Evolutionary conservation across 2,329 filamentous ascomycete genomes (phyloP), one percentile per base, ranked within the genome.

Genomic region (Pseudogymnoascus sp.): DNA sequence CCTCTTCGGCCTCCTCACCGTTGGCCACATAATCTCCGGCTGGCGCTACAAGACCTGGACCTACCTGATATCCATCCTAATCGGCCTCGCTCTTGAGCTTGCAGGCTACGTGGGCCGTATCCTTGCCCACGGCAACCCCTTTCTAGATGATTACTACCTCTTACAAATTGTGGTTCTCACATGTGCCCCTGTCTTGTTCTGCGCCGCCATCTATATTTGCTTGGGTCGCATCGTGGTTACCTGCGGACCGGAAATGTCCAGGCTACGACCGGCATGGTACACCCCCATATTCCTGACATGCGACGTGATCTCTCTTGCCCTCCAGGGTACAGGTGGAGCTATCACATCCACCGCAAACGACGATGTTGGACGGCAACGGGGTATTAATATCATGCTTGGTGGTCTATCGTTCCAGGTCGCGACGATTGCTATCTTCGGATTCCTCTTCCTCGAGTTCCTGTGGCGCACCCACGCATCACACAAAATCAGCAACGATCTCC

Each of bases 171-270:
- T 82, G 69, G 83, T 80, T 66, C 76, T 90, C 63, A 88, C 85
- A 3, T 80, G 88, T 64, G 85, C 78, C 0, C 86, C 87, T 0
- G 85, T 85, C 1, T 88, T 88, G 70, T 77, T 88, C 71, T 80
- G 84, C 7, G 86, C 84, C 0, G 83, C 79, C 1, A 80, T 89
- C 42, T 89, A 89, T 69, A 75, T 89, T 61, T 86, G 83, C 65
- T 75, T 88, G 59, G 71, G 78, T 10, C 74, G 77, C 40, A 80
- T 82, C 65, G 79, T 82, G 10, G 73, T 74, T 59, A 77, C 75
- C 0, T 80, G 80, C 67, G 80, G 80, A 0, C 71, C 75, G 0
- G 76, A 80, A 68, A 79, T 80, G 69, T 81, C 78, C n/a, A 70
- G 79, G 35, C 75, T 82, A 62, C 72, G 70, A 18, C 79, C 80